Conservation (phyloP, 2,329 filamentous ascomycete species). For the Rhynchosporium agropyri region DNA sequence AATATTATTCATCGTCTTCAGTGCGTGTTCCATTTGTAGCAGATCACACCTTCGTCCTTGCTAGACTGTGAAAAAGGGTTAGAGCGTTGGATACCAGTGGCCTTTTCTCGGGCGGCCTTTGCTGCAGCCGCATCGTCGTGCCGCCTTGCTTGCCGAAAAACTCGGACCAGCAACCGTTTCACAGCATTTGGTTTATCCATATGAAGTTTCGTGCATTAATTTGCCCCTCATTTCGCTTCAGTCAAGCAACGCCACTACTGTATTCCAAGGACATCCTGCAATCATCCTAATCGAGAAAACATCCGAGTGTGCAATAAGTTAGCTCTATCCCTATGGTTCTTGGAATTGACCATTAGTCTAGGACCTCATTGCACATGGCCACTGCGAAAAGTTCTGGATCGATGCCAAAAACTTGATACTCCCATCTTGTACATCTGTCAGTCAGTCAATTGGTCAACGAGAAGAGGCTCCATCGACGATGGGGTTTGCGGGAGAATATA, state of each 20-base stretch:
- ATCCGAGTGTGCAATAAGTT: not conserved
- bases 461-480: conserved; percentile 19
- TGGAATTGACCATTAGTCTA: not conserved
- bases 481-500: conserved; percentile 16
- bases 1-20: not conserved
- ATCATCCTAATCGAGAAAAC: not conserved
- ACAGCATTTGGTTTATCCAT: conserved; percentile 35
- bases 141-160: conserved; percentile 2
- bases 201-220: conserved; percentile 32
- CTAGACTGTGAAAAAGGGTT: conserved; percentile 7
- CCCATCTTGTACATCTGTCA: conserved; percentile 2
- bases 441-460: conserved; percentile 13
- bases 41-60: not conserved
- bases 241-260: conserved; percentile 17
- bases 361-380: not conserved
- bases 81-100: conserved; percentile 3
- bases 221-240: conserved; percentile 27
- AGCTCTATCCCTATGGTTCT: not conserved
- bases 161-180: conserved; percentile 26
- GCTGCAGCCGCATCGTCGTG: not conserved
- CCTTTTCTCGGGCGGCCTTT: not conserved
- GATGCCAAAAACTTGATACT: not conserved
- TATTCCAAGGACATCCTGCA: conserved; percentile 1
- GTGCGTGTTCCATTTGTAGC: not conserved
- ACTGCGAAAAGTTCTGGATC: not conserved